Percentiles rank a stretch among this genome's conserved stretches.
These are phyloP conservation scores for Ocimum tenuiflorum DNA, from an alignment of 257 asterid species.

Conservation along the genomic window DNA sequence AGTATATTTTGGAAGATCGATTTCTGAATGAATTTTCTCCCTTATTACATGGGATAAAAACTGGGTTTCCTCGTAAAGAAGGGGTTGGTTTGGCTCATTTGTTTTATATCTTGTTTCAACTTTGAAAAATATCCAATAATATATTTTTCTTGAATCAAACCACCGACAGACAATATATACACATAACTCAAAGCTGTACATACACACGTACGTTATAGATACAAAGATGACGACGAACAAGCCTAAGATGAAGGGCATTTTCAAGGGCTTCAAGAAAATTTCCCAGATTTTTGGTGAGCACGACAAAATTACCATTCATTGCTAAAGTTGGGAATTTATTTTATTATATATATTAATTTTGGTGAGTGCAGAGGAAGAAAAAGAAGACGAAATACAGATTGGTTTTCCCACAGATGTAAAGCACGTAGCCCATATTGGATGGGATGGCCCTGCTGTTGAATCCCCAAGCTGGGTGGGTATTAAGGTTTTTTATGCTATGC, in stretches of 20 bases:
- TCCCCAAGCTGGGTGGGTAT: slow-evolving; percentile 63
- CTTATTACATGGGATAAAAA: slow-evolving; percentile 38
- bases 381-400: slow-evolving; percentile 65
- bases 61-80: slow-evolving; percentile 27
- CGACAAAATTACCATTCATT: too few relatives aligned
- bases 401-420: slow-evolving; percentile 97
- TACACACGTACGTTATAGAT: background rate
- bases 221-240: slow-evolving; percentile 34
- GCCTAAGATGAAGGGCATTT: slow-evolving; percentile 75
- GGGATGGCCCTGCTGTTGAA: slow-evolving; percentile 77
- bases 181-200: background rate
- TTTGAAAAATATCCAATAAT: slow-evolving; percentile 10
- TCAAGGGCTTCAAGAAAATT: slow-evolving; percentile 91
- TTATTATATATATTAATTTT: background rate
- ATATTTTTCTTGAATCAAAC: slow-evolving; percentile 12
- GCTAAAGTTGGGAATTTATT: too few relatives aligned
- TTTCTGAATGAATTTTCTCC: background rate
- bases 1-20: slow-evolving; percentile 29
- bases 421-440: slow-evolving; percentile 96
- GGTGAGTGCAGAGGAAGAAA: slow-evolving; percentile 53
- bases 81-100: slow-evolving; percentile 36
- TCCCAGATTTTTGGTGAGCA: slow-evolving; percentile 76
- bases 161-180: slow-evolving; percentile 7
- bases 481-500: too few relatives aligned
- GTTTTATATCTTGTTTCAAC: background rate